Evolutionary conservation across 208 protist species (phyloP).

Genomic region (Leishmania aethiopica): DNA sequence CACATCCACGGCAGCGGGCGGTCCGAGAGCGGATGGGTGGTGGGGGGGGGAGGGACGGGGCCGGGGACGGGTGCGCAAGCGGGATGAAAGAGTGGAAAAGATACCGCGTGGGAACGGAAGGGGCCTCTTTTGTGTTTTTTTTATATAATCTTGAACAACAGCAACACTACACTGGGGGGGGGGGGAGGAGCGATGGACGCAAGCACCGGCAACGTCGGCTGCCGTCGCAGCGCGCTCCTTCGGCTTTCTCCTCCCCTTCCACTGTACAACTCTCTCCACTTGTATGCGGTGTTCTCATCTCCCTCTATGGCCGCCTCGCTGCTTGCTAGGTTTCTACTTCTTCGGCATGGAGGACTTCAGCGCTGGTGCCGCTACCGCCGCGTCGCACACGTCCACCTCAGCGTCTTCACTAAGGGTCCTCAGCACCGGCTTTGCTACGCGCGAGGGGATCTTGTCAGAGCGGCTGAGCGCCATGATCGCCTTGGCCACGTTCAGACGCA

Average conservation of each 20-base stretch:
- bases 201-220: background rate
- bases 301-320: background rate
- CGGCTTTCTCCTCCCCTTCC: background rate
- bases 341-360: slow-evolving; percentile 21
- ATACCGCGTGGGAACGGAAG: background rate
- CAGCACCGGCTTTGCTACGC: slow-evolving; percentile 57
- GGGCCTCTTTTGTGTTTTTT: too few relatives aligned
- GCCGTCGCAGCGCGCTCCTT: background rate
- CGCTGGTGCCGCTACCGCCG: slow-evolving; percentile 23
- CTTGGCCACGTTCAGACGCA: slow-evolving; percentile 79
- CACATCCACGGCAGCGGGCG: too few relatives aligned
- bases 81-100: background rate
- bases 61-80: background rate
- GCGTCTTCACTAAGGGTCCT: slow-evolving; percentile 60
- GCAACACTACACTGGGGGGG: too few relatives aligned
- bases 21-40: too few relatives aligned
- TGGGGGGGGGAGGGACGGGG: too few relatives aligned
- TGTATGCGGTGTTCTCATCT: background rate
- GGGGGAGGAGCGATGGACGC: background rate
- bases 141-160: too few relatives aligned
- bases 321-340: slow-evolving; percentile 10
- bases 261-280: background rate
- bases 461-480: slow-evolving; percentile 56
- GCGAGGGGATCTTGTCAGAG: slow-evolving; percentile 48
- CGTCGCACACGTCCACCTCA: slow-evolving; percentile 73